Conservation (phyloP, 2,329 filamentous ascomycete species). For the Penicillium capsulatum region DNA sequence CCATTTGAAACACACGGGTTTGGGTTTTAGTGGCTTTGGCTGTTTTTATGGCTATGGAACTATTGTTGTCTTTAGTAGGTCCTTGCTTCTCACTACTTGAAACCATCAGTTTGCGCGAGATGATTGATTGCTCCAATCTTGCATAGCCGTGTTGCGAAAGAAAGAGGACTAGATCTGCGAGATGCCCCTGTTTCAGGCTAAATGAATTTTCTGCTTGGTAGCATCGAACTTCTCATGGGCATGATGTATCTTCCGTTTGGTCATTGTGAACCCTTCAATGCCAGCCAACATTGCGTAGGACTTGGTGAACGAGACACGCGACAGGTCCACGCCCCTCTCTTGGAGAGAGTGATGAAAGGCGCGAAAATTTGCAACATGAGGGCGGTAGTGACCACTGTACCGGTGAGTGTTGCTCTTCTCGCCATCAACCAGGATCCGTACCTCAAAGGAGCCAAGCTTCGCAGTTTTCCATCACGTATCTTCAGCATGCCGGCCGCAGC, state of each 20-base stretch:
- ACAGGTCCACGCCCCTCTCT: conserved; percentile 72
- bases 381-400: conserved; percentile 80
- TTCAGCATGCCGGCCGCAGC: conserved; percentile 79
- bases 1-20: too few species aligned
- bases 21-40: too few species aligned
- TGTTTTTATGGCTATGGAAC: too few species aligned
- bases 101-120: too few species aligned
- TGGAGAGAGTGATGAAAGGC: conserved; percentile 72
- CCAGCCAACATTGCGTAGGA: conserved; percentile 79
- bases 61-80: too few species aligned
- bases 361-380: conserved; percentile 76
- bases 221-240: conserved; percentile 22
- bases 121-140: too few species aligned
- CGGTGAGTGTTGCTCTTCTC: too few species aligned
- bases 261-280: conserved; percentile 72
- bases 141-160: too few species aligned
- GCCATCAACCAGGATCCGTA: conserved; percentile 9
- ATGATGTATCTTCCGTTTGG: conserved; percentile 41
- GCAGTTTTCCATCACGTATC: conserved; percentile 74
- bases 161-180: too few species aligned
- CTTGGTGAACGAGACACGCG: conserved; percentile 70
- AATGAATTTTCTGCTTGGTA: conserved; percentile 12
- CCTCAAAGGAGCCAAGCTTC: conserved; percentile 61
- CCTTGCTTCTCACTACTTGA: too few species aligned
- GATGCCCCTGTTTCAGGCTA: too few species aligned